Percentiles rank a stretch among this genome's conserved stretches.
These are phyloP conservation scores for Sphenostylis stenocarpa DNA, from an alignment of 306 rosid species.

Conservation along the genomic window DNA sequence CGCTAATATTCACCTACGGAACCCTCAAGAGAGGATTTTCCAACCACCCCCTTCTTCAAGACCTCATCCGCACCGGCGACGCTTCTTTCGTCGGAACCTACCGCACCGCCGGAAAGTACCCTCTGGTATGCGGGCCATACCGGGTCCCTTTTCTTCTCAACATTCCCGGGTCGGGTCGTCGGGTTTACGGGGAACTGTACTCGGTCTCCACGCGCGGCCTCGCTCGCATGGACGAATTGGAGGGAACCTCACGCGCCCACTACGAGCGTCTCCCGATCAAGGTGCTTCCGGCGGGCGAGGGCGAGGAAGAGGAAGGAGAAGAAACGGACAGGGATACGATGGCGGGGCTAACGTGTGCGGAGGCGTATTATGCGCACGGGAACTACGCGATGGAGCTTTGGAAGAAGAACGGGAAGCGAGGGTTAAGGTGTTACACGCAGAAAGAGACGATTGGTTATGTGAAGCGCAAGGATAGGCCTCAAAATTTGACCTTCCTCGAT, in stretches of 20 bases:
- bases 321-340: background rate
- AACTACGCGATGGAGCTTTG: slow-evolving; percentile 70
- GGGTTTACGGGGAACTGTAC: slow-evolving; percentile 69
- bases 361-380: slow-evolving; percentile 71
- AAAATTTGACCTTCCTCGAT: slow-evolving; percentile 63
- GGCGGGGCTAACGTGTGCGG: slow-evolving; percentile 39
- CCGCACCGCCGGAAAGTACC: slow-evolving; percentile 47
- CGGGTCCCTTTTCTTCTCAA: slow-evolving; percentile 74
- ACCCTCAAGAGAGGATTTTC: slow-evolving; percentile 66
- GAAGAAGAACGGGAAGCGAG: slow-evolving; percentile 56
- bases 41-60: slow-evolving; percentile 67
- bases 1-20: slow-evolving; percentile 69
- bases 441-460: slow-evolving; percentile 68
- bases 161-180: slow-evolving; percentile 59
- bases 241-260: slow-evolving; percentile 63
- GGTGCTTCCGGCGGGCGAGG: background rate
- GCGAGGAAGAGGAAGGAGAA: background rate
- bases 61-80: slow-evolving; percentile 62
- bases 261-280: slow-evolving; percentile 61
- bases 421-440: slow-evolving; percentile 52
- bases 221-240: slow-evolving; percentile 57
- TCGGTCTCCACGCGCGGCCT: slow-evolving; percentile 52
- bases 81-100: slow-evolving; percentile 56
- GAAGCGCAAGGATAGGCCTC: slow-evolving; percentile 80
- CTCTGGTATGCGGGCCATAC: slow-evolving; percentile 80